Percentiles rank a stretch among this genome's conserved stretches.
Evolutionary conservation across 2,329 filamentous ascomycete species (phyloP).

Genomic region (Dothideomycetidae sp.): DNA sequence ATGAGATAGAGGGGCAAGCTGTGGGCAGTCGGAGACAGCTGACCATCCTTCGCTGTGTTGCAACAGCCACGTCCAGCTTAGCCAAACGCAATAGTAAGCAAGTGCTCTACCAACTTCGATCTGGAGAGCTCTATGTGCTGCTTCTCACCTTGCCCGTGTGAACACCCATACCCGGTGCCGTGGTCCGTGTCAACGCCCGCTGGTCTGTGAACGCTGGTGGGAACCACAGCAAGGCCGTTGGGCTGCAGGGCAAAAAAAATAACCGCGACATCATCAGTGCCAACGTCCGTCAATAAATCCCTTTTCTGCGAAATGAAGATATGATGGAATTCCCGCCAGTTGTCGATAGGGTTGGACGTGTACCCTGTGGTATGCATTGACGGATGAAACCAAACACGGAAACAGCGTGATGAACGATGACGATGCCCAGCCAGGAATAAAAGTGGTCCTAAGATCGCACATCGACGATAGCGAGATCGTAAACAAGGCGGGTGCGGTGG

Average conservation of each 20-base stretch:
- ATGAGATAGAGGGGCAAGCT: too few relatives aligned
- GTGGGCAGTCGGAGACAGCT: too few relatives aligned
- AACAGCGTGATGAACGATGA: not conserved
- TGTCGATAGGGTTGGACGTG: too few relatives aligned
- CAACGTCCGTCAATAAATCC: too few relatives aligned
- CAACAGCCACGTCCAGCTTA: too few relatives aligned
- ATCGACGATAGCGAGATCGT: constrained; percentile 10
- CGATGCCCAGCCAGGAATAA: not conserved
- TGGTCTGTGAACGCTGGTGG: not conserved
- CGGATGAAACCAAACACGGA: not conserved
- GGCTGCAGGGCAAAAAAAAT: not conserved
- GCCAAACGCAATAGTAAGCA: too few relatives aligned
- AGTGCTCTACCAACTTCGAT: too few relatives aligned
- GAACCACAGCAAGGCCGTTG: not conserved
- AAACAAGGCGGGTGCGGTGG: constrained; percentile 9
- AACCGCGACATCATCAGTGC: not conserved
- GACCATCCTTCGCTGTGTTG: too few relatives aligned
- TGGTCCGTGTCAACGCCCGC: not conserved
- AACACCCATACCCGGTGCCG: too few relatives aligned
- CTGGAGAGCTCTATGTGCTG: too few relatives aligned
- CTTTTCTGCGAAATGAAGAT: not conserved
- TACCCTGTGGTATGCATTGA: too few relatives aligned
- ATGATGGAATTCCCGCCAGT: not conserved
- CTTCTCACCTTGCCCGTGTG: not conserved
- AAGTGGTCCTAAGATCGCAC: constrained; percentile 8